Conservation (phyloP, 2,329 filamentous ascomycete genomes). For the Talaromyces sp. region DNA sequence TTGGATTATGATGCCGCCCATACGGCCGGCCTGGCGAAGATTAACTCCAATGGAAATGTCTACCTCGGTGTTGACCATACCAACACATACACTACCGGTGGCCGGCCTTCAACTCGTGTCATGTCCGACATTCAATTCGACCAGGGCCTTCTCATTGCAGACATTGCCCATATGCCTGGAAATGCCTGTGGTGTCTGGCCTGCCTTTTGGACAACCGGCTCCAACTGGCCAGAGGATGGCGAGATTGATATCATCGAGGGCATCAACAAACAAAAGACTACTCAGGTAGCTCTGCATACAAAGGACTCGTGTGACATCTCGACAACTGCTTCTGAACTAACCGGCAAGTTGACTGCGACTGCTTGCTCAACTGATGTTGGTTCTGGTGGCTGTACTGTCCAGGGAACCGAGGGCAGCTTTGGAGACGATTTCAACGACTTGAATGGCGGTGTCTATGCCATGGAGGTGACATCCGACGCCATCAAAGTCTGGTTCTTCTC, state of each 20-base stretch:
- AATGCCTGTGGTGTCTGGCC: constrained; percentile 54
- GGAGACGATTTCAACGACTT: constrained; percentile 55
- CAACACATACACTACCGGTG: constrained; percentile 37
- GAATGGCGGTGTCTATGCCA: constrained; percentile 52
- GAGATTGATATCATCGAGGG: constrained; percentile 55
- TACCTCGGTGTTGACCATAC: constrained; percentile 49
- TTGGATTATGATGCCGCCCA: constrained; percentile 42
- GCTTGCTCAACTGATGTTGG: constrained; percentile 49
- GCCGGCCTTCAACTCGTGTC: constrained; percentile 48
- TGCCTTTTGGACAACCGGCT: constrained; percentile 48
- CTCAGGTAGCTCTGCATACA: constrained; percentile 53
- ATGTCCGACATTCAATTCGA: constrained; percentile 46
- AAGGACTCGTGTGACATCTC: constrained; percentile 43
- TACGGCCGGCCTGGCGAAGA: constrained; percentile 36
- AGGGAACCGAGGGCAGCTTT: constrained; percentile 44
- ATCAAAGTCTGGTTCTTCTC: constrained; percentile 56
- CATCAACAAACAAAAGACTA: constrained; percentile 47
- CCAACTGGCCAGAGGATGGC: constrained; percentile 43
- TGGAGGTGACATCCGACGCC: constrained; percentile 47
- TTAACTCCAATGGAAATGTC: constrained; percentile 34
- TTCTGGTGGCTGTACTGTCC: constrained; percentile 42
- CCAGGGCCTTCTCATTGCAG: constrained; percentile 48
- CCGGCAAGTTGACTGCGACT: constrained; percentile 48
- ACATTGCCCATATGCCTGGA: constrained; percentile 50
- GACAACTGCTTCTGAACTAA: constrained; percentile 45